These are phyloP conservation scores for Starmera dryadoides DNA, from an alignment of 805 yeast species.

Conservation along the genomic window DNA sequence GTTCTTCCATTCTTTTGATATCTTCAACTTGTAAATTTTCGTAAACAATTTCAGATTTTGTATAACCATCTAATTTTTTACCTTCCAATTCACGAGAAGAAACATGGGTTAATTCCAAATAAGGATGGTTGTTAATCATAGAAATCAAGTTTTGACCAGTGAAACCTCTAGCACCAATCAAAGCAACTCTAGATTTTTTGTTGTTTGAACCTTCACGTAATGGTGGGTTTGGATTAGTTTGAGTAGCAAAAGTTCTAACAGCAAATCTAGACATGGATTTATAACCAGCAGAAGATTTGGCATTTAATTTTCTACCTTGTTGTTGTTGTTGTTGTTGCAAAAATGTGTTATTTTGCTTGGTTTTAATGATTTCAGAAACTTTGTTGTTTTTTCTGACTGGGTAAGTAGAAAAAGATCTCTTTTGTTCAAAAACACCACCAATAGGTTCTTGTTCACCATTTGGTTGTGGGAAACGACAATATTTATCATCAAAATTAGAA, in stretches of 20 bases:
- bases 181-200: constrained; percentile 67
- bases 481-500: constrained; percentile 37
- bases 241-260: constrained; percentile 26
- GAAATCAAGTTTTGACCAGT: constrained; percentile 92
- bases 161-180: constrained; percentile 97
- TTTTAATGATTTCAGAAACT: not conserved
- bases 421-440: constrained; percentile 44
- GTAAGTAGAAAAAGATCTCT: constrained; percentile 44
- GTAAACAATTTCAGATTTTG: constrained; percentile 71
- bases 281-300: not conserved
- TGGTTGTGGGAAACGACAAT: constrained; percentile 23
- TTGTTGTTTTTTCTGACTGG: constrained; percentile 13
- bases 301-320: not conserved
- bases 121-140: constrained; percentile 81
- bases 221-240: constrained; percentile 67
- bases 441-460: constrained; percentile 15
- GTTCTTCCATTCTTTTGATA: constrained; percentile 66
- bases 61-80: constrained; percentile 78
- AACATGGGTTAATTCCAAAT: constrained; percentile 82
- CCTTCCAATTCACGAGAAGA: constrained; percentile 95
- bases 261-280: constrained; percentile 9
- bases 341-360: constrained; percentile 1
- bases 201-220: constrained; percentile 54
- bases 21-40: constrained; percentile 86
- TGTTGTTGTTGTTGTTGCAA: constrained; percentile 1